Conservation (phyloP, 192 early-diverging fungal species). For the Podila epigama region DNA sequence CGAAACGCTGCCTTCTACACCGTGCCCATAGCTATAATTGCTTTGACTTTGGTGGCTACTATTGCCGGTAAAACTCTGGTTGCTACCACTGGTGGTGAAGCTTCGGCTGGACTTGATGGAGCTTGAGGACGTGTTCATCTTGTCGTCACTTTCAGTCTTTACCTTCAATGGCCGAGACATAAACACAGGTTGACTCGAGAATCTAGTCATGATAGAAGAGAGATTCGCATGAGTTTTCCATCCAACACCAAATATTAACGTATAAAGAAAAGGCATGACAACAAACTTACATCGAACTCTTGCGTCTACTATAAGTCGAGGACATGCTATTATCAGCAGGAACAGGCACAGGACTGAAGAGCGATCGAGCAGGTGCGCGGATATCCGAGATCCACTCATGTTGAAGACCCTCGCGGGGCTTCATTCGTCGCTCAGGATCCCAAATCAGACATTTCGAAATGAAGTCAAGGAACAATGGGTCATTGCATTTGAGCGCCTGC, state of each 20-base stretch:
- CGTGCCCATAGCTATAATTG: constrained; percentile 2
- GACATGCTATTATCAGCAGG: constrained; percentile 9
- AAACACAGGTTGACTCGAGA: constrained; percentile 21
- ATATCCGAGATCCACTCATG: constrained; percentile 86
- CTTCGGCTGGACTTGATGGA: constrained; percentile 19
- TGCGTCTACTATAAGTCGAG: constrained; percentile 24
- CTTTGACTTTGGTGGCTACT: constrained; percentile 12
- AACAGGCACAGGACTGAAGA: constrained; percentile 20
- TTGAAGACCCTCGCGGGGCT: constrained; percentile 81
- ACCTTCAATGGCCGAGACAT: constrained; percentile 31
- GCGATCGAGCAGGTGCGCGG: constrained; percentile 44
- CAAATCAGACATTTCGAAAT: constrained; percentile 83
- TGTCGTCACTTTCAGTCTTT: constrained; percentile 26
- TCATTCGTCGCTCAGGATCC: constrained; percentile 90
- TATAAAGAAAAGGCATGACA: neutral
- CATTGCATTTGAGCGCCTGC: constrained; percentile 75
- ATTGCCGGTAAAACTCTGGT: constrained; percentile 29
- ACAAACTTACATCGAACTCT: constrained; percentile 29
- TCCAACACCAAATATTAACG: neutral
- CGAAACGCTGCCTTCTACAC: neutral
- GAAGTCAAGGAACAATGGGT: constrained; percentile 88
- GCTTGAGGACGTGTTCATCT: constrained; percentile 17
- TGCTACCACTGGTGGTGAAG: constrained; percentile 9
- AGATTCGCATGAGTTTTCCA: neutral
- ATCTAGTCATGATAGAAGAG: constrained; percentile 2